A percentile compares a stretch with the other conserved stretches of the same genome.
phyloP scores from a whole-genome alignment of 441 rosid genomes.

The Flueggea neowawraea region DNA sequence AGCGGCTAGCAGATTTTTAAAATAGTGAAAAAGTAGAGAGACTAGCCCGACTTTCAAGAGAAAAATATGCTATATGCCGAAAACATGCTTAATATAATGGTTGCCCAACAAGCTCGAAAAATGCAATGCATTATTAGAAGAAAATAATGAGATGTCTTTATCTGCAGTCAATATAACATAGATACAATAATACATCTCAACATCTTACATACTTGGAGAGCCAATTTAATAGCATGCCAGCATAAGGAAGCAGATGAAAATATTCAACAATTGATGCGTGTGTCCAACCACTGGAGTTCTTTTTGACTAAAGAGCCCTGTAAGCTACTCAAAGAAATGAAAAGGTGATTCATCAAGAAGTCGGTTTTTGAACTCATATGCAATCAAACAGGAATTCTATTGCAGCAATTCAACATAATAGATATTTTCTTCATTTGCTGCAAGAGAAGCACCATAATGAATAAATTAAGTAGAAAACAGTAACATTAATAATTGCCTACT shows the following conservation, averaged over 20 bases:
- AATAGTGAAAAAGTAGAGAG: too few species aligned
- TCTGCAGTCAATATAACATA: background rate
- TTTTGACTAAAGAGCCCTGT: conserved; percentile 64
- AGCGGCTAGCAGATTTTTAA: too few species aligned
- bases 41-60: too few species aligned
- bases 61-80: too few species aligned
- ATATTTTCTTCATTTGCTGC: too few species aligned
- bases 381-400: too few species aligned
- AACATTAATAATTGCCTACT: too few species aligned
- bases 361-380: background rate
- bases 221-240: conserved; percentile 53
- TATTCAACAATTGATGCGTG: conserved; percentile 51
- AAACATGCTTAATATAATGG: too few species aligned
- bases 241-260: conserved; percentile 77
- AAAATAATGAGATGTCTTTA: background rate
- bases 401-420: too few species aligned
- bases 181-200: background rate
- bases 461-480: too few species aligned
- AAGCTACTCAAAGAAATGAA: conserved; percentile 38
- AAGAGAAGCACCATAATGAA: too few species aligned
- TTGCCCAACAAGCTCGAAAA: too few species aligned
- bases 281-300: conserved; percentile 41
- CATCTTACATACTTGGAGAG: conserved; percentile 45
- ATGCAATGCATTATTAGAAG: background rate
- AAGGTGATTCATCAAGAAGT: conserved; percentile 7